Percentiles rank a stretch among this genome's conserved stretches.
Evolutionary conservation across 2,329 filamentous ascomycete genomes (phyloP).

Genomic region (Didymella exigua): DNA sequence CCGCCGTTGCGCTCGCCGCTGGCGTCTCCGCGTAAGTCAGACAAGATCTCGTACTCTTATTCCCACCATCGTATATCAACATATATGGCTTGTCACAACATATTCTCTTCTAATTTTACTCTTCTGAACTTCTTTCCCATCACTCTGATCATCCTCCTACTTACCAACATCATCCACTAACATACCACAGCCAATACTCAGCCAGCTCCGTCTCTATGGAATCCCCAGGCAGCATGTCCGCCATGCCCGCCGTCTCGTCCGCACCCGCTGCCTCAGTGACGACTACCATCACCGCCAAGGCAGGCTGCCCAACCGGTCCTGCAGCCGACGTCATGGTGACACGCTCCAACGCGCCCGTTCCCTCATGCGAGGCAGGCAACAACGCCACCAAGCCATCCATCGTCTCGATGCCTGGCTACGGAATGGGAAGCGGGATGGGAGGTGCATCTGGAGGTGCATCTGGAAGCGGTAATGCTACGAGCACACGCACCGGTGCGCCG

Average conservation of each 20-base stretch:
- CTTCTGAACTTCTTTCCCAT: not conserved
- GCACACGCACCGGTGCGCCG: not conserved
- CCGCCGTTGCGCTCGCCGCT: constrained; percentile 3
- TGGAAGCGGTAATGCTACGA: not conserved
- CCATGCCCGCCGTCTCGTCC: not conserved
- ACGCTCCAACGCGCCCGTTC: constrained; percentile 20
- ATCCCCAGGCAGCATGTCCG: not conserved
- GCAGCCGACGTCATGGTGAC: constrained; percentile 27
- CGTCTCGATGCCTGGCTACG: constrained; percentile 21
- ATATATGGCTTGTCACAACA: no score
- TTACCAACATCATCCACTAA: not conserved
- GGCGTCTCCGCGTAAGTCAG: constrained; percentile 12
- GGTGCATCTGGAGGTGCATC: not conserved
- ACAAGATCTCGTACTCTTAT: not conserved
- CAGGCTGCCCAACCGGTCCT: constrained; percentile 23
- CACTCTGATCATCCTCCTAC: not conserved
- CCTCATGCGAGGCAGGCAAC: constrained; percentile 23
- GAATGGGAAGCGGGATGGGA: not conserved
- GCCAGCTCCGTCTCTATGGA: not conserved
- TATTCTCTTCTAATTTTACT: not conserved
- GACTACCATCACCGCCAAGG: constrained; percentile 23
- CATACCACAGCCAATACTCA: not conserved
- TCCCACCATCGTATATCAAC: not conserved
- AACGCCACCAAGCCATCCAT: constrained; percentile 29
- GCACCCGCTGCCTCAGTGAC: constrained; percentile 4